Evolutionary conservation across 257 asterid genomes (phyloP).

Genomic region (Lithospermum erythrorhizon): DNA sequence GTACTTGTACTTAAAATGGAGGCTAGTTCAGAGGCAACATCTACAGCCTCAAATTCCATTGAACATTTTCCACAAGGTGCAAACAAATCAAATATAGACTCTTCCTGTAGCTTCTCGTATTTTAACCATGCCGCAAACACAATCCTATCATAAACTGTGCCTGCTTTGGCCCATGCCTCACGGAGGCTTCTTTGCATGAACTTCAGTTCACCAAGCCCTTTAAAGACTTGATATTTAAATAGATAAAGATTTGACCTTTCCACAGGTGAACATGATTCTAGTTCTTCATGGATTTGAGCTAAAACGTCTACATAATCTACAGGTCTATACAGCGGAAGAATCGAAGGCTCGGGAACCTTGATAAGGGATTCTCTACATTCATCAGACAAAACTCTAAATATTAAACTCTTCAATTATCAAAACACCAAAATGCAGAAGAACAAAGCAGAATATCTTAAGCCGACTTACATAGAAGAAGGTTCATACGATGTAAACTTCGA

Average conservation of each 20-base stretch:
- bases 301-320: slow-evolving; percentile 84
- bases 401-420: slow-evolving; percentile 5
- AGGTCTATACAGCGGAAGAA: slow-evolving; percentile 82
- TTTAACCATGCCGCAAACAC: slow-evolving; percentile 91
- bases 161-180: slow-evolving; percentile 73
- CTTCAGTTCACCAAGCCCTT: slow-evolving; percentile 87
- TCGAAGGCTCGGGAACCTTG: slow-evolving; percentile 82
- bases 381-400: slow-evolving; percentile 11
- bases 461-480: slow-evolving; percentile 68
- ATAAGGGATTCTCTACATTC: slow-evolving; percentile 79
- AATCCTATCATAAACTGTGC: slow-evolving; percentile 64
- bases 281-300: slow-evolving; percentile 92
- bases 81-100: slow-evolving; percentile 60
- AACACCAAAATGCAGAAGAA: not conserved
- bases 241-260: slow-evolving; percentile 68
- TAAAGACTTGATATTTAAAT: slow-evolving; percentile 86
- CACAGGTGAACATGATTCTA: slow-evolving; percentile 56
- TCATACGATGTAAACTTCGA: slow-evolving; percentile 52
- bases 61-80: slow-evolving; percentile 73
- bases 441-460: slow-evolving; percentile 1
- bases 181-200: slow-evolving; percentile 90
- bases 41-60: slow-evolving; percentile 60
- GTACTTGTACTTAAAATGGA: slow-evolving; percentile 14
- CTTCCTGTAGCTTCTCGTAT: slow-evolving; percentile 85
- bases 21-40: slow-evolving; percentile 68